Percentiles rank a stretch among this genome's conserved stretches.
Conservation (phyloP, 2,329 filamentous ascomycete genomes). For the Pezicula carpinea region DNA sequence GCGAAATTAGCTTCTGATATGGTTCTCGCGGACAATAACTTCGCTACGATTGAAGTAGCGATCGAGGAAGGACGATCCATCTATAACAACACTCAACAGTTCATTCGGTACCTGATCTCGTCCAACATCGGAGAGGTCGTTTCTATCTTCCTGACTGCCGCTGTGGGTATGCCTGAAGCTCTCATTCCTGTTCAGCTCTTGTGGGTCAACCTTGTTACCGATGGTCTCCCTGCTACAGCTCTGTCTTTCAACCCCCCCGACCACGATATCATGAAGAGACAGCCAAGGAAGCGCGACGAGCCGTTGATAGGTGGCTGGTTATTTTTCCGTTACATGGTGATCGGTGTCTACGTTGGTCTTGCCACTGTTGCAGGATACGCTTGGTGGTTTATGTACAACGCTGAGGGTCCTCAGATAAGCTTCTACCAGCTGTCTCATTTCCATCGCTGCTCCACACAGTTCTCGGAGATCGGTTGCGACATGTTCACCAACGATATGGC, state of each 20-base stretch:
- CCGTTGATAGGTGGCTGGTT: slow-evolving; percentile 90
- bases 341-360: slow-evolving; percentile 89
- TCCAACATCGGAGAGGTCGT: slow-evolving; percentile 99
- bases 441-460: slow-evolving; percentile 83
- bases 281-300: slow-evolving; percentile 88
- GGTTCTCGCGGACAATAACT: slow-evolving; percentile 98
- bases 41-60: slow-evolving; percentile 92
- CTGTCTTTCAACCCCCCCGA: slow-evolving; percentile 98
- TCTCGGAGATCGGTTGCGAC: slow-evolving; percentile 82
- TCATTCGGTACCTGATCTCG: slow-evolving; percentile 97
- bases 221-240: slow-evolving; percentile 92
- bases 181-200: slow-evolving; percentile 94
- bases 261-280: slow-evolving; percentile 93
- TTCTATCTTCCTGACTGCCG: slow-evolving; percentile 96
- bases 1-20: slow-evolving; percentile 96
- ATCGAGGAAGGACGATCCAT: slow-evolving; percentile 97
- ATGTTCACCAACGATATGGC: slow-evolving; percentile 88
- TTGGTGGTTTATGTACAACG: slow-evolving; percentile 99
- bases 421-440: slow-evolving; percentile 90
- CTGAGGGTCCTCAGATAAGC: slow-evolving; percentile 81
- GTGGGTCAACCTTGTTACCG: slow-evolving; percentile 98
- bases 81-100: slow-evolving; percentile 99
- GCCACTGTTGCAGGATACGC: slow-evolving; percentile 96
- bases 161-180: slow-evolving; percentile 94
- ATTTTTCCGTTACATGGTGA: slow-evolving; percentile 95